Base-by-base conservation (phyloP, 2,329 filamentous ascomycete genomes). In the Botrytis squamosa region DNA sequence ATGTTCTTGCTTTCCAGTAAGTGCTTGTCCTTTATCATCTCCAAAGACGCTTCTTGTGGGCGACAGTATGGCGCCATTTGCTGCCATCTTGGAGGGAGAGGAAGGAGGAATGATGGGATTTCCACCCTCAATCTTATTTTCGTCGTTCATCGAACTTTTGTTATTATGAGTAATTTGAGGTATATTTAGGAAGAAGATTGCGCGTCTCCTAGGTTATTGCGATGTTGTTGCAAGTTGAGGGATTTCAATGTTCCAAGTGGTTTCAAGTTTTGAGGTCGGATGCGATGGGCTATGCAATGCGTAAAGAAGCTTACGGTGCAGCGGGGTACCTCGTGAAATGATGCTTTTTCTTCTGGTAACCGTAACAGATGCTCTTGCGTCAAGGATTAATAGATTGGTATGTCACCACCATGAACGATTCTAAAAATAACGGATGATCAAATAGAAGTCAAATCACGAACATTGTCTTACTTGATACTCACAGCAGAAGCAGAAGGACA, bases 1-100 rank as follows among this genome's bases (percentile, higher is more conserved):
- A 83, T 99, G 96, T 83, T 99, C 96, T 87, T 99, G 95, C 85
- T 98, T 98, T 78, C 96, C 96, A 0, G 95, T 97, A 81, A 99
- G 84, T 9, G 69, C 75, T 60, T 77, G 76, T n/a, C 76, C 76
- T 70, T 74, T 67, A 36, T 72, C 68, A 25, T 75, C 46, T 49
- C 49, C 57, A 65, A 44, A 40, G 65, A 70, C 38, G 69, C 65
- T 18, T 44, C 49, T 72, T n/a, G 68, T 59, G 62, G 72, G 57
- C 40, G 67, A 67, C 46, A 73, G 44, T 46, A 69, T 71, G 20
- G 74, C 68, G 16, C 75, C 77, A 73, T 79, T 78, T 65, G 75
- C 71, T 55, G 72, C 73, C 75, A 77, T 74, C 29, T 52, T 74
- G 60, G 55, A 42, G 6, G 42, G 36, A 9, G 18, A 42, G 29